Conservation (phyloP, 2,329 filamentous ascomycete species). For the Aspergillus carbonarius region DNA sequence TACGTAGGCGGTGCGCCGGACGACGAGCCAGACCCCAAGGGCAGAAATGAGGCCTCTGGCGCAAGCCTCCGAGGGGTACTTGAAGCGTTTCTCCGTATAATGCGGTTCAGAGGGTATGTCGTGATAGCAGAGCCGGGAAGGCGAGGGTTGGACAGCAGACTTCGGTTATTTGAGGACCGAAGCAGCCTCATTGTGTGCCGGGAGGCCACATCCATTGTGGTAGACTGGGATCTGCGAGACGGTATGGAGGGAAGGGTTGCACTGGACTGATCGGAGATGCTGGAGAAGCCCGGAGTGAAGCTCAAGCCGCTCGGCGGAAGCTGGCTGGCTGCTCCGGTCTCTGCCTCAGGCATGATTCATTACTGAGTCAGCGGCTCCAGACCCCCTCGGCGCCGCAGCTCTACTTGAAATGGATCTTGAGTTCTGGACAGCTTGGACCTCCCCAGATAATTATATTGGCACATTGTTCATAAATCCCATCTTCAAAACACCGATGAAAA, state of each 20-base stretch:
- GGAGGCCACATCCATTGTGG: slow-evolving; percentile 40
- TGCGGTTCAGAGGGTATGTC: slow-evolving; percentile 22
- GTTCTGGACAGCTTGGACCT: no score
- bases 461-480: not conserved
- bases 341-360: slow-evolving; percentile 27
- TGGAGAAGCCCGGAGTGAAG: slow-evolving; percentile 15
- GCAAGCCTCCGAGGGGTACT: slow-evolving; percentile 29
- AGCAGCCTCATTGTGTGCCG: slow-evolving; percentile 37
- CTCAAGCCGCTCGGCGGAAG: slow-evolving; percentile 17
- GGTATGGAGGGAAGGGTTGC: not conserved
- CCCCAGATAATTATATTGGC: not conserved
- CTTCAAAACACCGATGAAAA: not conserved
- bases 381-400: not conserved
- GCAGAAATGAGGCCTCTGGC: slow-evolving; percentile 35
- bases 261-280: slow-evolving; percentile 5
- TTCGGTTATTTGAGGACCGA: slow-evolving; percentile 23
- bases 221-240: not conserved
- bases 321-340: slow-evolving; percentile 14
- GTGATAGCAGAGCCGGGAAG: slow-evolving; percentile 21
- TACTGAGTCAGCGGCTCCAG: slow-evolving; percentile 9
- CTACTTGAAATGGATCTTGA: not conserved
- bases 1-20: slow-evolving; percentile 61
- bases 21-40: slow-evolving; percentile 24
- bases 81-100: slow-evolving; percentile 32
- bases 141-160: slow-evolving; percentile 25